Evolutionary conservation across 2,329 filamentous ascomycete species (phyloP), one percentile per base, ranked within the genome.

Genomic region (Beauveria pseudobassiana): DNA sequence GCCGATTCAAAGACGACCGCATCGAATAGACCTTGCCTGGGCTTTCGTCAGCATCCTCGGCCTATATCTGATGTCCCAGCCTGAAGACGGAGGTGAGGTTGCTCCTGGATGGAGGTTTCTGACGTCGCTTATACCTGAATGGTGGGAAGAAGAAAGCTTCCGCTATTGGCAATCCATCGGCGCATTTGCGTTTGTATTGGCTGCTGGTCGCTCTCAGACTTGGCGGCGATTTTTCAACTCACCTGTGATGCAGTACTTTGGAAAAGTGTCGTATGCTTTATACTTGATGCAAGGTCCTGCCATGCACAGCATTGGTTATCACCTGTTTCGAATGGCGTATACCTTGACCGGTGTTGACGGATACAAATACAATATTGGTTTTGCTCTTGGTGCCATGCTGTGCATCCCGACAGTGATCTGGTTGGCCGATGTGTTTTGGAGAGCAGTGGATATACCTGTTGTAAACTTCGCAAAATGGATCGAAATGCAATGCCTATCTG

Each of bases 251-350:
- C 82, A 85, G 67, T 87, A 86, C 70, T 73, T 87, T 7, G 84
- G 84, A 63, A 80, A 80, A 68, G 80, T 87, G 65, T 85, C 82
- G 58, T 87, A 84, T 67, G 79, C 82, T 54, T 69, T 87, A 26
- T 87, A 87, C 69, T 76, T 87, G 14, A 80, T 86, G 74, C 84
- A 87, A 68, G 82, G 83, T 0, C 80, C 82, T 3, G 76, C 80
- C 2, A 77, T 81, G 67, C 82, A 84, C 66, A 77, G 78, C 2
- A 66, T 80, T 20, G 82, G 82, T 10, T 85, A 83, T 65, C 73
- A 77, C 42, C 77, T 79, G 62, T 76, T 83, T 67, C 75, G 75
- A 38, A 76, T 77, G 72, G 79, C 75, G 0, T 84, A 78, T 70
- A 68, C 70, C 14, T 46, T 80, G 43, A 82, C 78, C 0, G 82